A percentile compares a stretch with the other conserved stretches of the same genome.
Evolutionary conservation across 2,329 filamentous ascomycete genomes (phyloP).

Genomic region (Thelonectria olida): DNA sequence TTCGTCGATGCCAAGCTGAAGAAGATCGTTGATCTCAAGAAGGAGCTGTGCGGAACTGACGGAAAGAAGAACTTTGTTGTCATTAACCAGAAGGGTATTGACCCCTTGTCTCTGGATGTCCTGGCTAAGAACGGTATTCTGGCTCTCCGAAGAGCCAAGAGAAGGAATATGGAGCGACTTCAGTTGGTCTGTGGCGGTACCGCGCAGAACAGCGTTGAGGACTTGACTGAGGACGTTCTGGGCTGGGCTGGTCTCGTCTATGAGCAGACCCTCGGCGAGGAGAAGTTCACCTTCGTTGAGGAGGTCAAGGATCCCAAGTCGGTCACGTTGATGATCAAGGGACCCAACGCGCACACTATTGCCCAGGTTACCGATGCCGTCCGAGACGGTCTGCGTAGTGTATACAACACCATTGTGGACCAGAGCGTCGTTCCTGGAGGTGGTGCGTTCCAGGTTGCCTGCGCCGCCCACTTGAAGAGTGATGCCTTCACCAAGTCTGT

Average conservation of each 20-base stretch:
- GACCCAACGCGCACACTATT: conserved; percentile 96
- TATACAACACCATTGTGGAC: conserved; percentile 99
- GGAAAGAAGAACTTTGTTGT: conserved; percentile 96
- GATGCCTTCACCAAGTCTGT: conserved; percentile 88
- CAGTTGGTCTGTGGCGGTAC: conserved; percentile 92
- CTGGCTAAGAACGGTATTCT: conserved; percentile 98
- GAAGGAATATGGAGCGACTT: conserved; percentile 98
- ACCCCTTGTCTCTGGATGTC: conserved; percentile 93
- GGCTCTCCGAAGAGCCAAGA: conserved; percentile 91
- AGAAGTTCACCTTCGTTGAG: conserved; percentile 99
- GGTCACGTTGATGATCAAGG: conserved; percentile 97
- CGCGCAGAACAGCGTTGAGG: conserved; percentile 96
- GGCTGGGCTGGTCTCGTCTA: conserved; percentile 98
- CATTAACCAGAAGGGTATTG: conserved; percentile 99
- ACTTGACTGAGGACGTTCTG: conserved; percentile 85
- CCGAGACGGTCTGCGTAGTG: conserved; percentile 90
- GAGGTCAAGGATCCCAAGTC: conserved; percentile 99
- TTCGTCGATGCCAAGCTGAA: conserved; percentile 97
- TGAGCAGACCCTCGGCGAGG: conserved; percentile 96
- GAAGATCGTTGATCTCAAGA: conserved; percentile 98
- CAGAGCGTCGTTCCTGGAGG: conserved; percentile 92
- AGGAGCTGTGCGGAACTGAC: conserved; percentile 93
- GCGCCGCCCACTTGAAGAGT: conserved; percentile 85
- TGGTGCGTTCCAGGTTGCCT: conserved; percentile 95
- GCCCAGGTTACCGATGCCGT: conserved; percentile 97